Conservation (phyloP, 345 rosid genomes). For the Gossypium anomalum region DNA sequence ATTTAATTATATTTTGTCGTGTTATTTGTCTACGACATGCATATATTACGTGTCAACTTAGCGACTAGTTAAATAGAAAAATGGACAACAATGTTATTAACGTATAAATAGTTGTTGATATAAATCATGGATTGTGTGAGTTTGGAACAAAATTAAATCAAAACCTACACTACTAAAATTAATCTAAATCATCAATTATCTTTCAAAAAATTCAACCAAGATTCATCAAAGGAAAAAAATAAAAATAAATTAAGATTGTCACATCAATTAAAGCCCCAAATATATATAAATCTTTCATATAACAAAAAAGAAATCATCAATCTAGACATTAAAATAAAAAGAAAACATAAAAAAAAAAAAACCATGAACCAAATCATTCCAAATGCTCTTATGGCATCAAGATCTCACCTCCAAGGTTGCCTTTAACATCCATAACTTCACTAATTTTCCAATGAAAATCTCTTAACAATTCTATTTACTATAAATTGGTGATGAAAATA, state of each 20-base stretch:
- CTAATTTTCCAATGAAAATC: constrained; percentile 9
- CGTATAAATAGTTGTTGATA: neutral
- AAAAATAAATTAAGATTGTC: neutral
- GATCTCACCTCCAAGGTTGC: neutral
- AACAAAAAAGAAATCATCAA: neutral
- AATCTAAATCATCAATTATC: neutral
- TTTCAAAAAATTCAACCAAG: neutral
- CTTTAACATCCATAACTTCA: neutral
- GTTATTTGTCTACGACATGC: neutral
- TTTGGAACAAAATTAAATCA: neutral
- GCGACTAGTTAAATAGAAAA: neutral
- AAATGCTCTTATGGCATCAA: neutral
- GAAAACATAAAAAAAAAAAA: neutral
- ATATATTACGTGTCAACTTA: neutral
- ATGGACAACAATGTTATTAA: neutral
- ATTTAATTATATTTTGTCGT: neutral
- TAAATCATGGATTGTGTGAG: neutral
- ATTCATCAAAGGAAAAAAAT: neutral
- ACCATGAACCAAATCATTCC: neutral
- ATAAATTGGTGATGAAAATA: no score
- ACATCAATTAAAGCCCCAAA: neutral
- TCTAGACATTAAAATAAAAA: neutral
- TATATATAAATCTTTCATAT: neutral
- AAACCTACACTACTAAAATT: neutral
- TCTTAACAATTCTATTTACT: neutral